Conservation (phyloP, 805 yeast genomes). For the Pichia membranifaciens region DNA sequence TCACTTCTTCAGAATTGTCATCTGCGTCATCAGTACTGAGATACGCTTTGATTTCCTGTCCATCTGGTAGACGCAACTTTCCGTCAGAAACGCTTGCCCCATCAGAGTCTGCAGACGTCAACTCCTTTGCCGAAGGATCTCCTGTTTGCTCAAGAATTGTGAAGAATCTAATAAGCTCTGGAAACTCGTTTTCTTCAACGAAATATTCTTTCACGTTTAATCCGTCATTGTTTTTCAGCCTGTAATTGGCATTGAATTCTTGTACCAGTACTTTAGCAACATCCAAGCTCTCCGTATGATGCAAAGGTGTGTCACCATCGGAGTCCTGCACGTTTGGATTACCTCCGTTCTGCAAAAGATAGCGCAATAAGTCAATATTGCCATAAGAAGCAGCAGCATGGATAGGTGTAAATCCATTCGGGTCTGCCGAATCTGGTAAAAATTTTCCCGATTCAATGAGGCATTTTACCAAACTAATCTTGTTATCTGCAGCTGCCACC, state of each 20-base stretch:
- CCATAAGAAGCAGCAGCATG: constrained; percentile 98
- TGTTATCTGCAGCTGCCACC: constrained; percentile 92
- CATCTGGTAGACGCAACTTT: constrained; percentile 25
- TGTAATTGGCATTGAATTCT: constrained; percentile 61
- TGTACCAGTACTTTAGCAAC: constrained; percentile 66
- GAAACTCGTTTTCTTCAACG: constrained; percentile 80
- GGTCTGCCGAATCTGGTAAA: constrained; percentile 73
- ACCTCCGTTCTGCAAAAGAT: constrained; percentile 57
- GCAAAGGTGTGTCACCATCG: constrained; percentile 95
- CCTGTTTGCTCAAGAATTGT: constrained; percentile 8
- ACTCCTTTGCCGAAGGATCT: not conserved
- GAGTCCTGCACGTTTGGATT: constrained; percentile 74
- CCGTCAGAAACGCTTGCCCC: not conserved
- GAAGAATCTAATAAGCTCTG: constrained; percentile 68
- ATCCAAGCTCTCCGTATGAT: constrained; percentile 70
- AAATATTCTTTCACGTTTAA: constrained; percentile 67
- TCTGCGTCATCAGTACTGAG: constrained; percentile 29
- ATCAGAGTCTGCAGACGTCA: not conserved
- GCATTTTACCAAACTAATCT: constrained; percentile 50
- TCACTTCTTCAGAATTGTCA: constrained; percentile 36
- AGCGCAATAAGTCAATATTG: constrained; percentile 58
- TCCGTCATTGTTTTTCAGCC: constrained; percentile 62
- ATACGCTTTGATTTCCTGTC: constrained; percentile 50
- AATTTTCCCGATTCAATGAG: constrained; percentile 45
- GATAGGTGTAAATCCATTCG: constrained; percentile 92